Base-by-base conservation (phyloP, 2,329 filamentous ascomycete genomes). In the Calonectria fujianensis region DNA sequence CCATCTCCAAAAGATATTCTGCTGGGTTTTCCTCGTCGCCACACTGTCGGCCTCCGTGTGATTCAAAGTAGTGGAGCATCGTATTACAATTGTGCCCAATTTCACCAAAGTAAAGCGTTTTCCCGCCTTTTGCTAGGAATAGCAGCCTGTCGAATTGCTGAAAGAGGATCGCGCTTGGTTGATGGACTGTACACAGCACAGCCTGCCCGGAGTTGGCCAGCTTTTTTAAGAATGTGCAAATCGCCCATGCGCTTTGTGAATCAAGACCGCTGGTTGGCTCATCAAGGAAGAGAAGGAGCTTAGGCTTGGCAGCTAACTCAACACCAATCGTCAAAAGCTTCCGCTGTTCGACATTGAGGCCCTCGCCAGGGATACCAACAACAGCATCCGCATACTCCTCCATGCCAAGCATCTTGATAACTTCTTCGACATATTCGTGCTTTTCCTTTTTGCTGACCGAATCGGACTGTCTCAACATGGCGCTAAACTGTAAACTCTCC, bases 1-100 rank as follows among this genome's bases (percentile, higher is more conserved):
- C 87, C 20, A 89, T 83, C 77, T 90, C 88, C 9, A 95, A 88
- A 91, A 95, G 95, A 86, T 91, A 95, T 84, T 96, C 94, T 1
- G 94, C 94, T 0, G 94, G 94, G 78, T 95, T 95, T 74, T 93
- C 93, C 0, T 91, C 88, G 2, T 88, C 83, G 11, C 86, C 88
- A 73, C 93, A 94, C 59, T 86, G 84, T 4, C 90, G 86, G 1
- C 91, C 92, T 6, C 93, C 94, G 70, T 94, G 90, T 14, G 83
- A 80, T 80, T 93, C 90, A 73, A 96, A 96, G 82, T 94, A 94
- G 51, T 87, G 85, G 1, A 91, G 87, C 65, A 94, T 83, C 0
- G 86, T 91, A 4, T 85, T 84, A 0, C 91, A 93, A 76, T 92
- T 89, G 0, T 89, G 79, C 0, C 93, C 93, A 51, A 94, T 91